A percentile compares a stretch with the other conserved stretches of the same genome.
These are phyloP conservation scores for Apiotrichum gamsii DNA, from an alignment of 1,284 basidiomycete genomes.

Conservation along the genomic window DNA sequence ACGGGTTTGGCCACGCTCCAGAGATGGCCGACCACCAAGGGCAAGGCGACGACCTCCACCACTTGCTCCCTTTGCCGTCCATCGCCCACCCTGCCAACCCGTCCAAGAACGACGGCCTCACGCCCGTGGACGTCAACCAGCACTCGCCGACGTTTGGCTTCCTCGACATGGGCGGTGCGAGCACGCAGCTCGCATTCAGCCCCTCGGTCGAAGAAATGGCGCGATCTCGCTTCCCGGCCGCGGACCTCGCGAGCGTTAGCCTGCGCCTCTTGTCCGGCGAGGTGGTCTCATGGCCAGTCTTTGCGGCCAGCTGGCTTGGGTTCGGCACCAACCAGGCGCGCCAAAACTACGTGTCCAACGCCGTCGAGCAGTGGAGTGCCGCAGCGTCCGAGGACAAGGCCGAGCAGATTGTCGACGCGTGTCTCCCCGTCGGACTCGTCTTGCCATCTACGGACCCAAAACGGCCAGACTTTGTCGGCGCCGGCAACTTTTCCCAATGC, in stretches of 20 bases:
- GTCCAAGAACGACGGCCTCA: conserved; percentile 25
- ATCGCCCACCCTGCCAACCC: conserved; percentile 29
- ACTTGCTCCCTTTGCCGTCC: conserved; percentile 35
- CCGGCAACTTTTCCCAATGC: conserved; percentile 84
- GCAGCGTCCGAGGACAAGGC: conserved; percentile 12
- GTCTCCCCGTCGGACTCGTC: conserved; percentile 71
- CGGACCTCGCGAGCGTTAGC: conserved; percentile 71
- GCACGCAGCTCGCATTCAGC: conserved; percentile 94
- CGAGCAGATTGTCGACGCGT: conserved; percentile 65
- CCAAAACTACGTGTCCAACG: conserved; percentile 75
- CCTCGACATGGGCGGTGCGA: conserved; percentile 98
- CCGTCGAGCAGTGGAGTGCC: conserved; percentile 47
- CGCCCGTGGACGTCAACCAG: conserved; percentile 45
- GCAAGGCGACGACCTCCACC: conserved; percentile 27
- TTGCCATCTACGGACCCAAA: conserved; percentile 50
- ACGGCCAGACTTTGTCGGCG: conserved; percentile 67
- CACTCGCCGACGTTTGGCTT: conserved; percentile 83
- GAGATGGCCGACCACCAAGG: conserved; percentile 7
- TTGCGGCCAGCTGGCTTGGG: conserved; percentile 97
- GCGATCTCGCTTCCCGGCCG: conserved; percentile 48
- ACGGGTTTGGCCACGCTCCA: conserved; percentile 69
- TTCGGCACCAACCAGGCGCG: conserved; percentile 96
- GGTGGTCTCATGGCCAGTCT: conserved; percentile 84
- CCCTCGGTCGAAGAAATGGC: conserved; percentile 54
- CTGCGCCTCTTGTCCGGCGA: conserved; percentile 76